A percentile compares a stretch with the other conserved stretches of the same genome.
phyloP scores from a whole-genome alignment of 805 yeast genomes.

The Candida gorgasii region DNA sequence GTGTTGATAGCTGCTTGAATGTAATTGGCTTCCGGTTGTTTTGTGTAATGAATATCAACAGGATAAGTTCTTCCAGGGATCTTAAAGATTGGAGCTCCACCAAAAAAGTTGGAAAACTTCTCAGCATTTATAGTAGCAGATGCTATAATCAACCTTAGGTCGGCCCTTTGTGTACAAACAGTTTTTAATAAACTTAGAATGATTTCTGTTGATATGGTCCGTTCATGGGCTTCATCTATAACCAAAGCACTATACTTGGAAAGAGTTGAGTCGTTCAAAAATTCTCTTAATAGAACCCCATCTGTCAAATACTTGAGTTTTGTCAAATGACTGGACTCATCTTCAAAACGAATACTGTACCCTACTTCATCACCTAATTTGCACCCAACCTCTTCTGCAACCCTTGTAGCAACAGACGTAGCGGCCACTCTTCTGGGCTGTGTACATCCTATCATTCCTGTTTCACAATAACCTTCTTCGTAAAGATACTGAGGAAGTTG shows the following conservation, averaged over 20 bases:
- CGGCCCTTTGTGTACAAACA: conserved; percentile 60
- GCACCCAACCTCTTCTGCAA: conserved; percentile 84
- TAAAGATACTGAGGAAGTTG: conserved; percentile 85
- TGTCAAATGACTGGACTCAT: conserved; percentile 64
- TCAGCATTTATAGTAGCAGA: conserved; percentile 97
- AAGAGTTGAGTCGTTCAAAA: conserved; percentile 72
- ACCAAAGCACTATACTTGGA: conserved; percentile 74
- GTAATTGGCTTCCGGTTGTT: conserved; percentile 88
- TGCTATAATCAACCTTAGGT: conserved; percentile 80
- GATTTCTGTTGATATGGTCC: conserved; percentile 89
- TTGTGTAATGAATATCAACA: conserved; percentile 80
- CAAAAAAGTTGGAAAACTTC: conserved; percentile 76
- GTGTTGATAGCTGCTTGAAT: conserved; percentile 87
- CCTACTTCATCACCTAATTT: conserved; percentile 88
- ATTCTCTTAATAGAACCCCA: conserved; percentile 90
- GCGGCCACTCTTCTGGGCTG: conserved; percentile 98
- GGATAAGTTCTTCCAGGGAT: conserved; percentile 95
- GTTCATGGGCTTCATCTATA: conserved; percentile 97
- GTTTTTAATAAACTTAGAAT: conserved; percentile 79
- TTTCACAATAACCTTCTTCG: conserved; percentile 75
- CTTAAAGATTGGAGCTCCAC: conserved; percentile 79
- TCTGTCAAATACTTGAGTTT: conserved; percentile 89
- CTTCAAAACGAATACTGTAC: conserved; percentile 85
- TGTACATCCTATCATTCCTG: conserved; percentile 72
- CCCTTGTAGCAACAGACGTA: conserved; percentile 84